Evolutionary conservation across 192 early-diverging fungal genomes (phyloP), one percentile per base, ranked within the genome.

Genomic region (Gonapodya sp.): DNA sequence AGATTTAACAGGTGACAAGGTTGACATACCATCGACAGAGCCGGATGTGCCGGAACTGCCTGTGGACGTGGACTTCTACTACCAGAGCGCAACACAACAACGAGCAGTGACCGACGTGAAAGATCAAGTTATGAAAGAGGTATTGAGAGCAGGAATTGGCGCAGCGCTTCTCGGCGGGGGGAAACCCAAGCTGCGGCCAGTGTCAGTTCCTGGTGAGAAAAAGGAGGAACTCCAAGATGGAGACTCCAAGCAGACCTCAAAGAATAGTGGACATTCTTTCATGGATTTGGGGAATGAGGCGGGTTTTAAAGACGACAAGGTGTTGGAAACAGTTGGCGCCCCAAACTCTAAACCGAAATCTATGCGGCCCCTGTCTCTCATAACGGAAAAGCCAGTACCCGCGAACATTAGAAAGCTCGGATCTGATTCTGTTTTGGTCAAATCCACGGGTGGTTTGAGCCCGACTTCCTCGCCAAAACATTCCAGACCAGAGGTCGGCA

Each of bases 1-100:
- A 73, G 89, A 92, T 80, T 82, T 94, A 73, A 91, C 88, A 30
- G 93, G 91, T 0, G 91, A 94, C 81, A 83, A 84, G n/a, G 82
- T 94, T 16, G 85, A 73, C 16, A 81, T 81, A 18, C 36, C 35
- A 0, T 30, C 35, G 18, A 36, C 35, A 24, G 74, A 73, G 35
- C 36, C 80, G 79, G 81, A 82, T 30, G 35, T 82, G 34, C 81
- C 81, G 32, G 30, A 34, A 30, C 78, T 82, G 30, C 81, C 81
- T 16, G 32, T 79, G 18, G 81, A 82, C 46, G 35, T 80, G 31
- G 36, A 80, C 18, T 82, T 82, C 31, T 79, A 79, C 8, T 82
- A 82, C 80, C 46, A 24, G 8, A 64, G 24, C 46, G 46, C 79
- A 79, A 72, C 79, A 35, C 46, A 64, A 16, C 46, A 64, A 24